Evolutionary conservation across 768 basidiomycete species (phyloP), one percentile per base, ranked within the genome.

Genomic region (Lentinus brumalis): DNA sequence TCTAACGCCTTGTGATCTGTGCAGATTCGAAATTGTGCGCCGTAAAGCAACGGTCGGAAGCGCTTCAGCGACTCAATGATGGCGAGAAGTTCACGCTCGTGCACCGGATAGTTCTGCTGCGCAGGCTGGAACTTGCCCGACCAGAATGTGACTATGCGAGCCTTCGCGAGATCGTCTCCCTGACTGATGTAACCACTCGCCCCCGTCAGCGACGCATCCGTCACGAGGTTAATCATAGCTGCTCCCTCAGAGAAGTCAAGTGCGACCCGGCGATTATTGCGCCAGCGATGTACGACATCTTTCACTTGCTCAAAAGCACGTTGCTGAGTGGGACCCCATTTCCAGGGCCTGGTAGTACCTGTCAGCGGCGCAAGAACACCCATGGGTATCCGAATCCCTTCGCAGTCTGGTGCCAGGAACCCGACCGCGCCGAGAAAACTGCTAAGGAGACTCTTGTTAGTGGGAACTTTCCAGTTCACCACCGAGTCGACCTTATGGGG

Each of bases 31-130:
- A 69, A 68, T 10, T 41, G 47, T 16, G 56, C 29, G 11, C 67
- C 67, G 14, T 50, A 52, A 8, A 68, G 58, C 18, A 60, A 16
- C 5, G 47, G 30, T 11, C 47, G 30, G 39, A 49, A 50, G 62
- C 71, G 73, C 45, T 75, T 77, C 45, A 81, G 57, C 0, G 76
- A 71, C 45, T 80, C 76, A 0, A 81, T 66, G 0, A 74, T 73
- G 0, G 71, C 71, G 12, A 74, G 53, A 12, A 73, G 40, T 42
- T 80, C 78, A 6, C 72, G 64, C 59, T 79, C 76, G 54, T 76
- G 76, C 0, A 76, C 75, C 18, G 75, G 71, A 50, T 80, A 79
- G 42, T 71, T 67, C 53, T 65, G 66, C 41, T 73, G 69, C 0
- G 68, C 65, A 0, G 68, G 32, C 8, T 59, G 68, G 16, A 59